Percentiles rank a stretch among this genome's conserved stretches.
Evolutionary conservation across 73 alveolate genomes (phyloP).

Genomic region (Breviolum minutum): DNA sequence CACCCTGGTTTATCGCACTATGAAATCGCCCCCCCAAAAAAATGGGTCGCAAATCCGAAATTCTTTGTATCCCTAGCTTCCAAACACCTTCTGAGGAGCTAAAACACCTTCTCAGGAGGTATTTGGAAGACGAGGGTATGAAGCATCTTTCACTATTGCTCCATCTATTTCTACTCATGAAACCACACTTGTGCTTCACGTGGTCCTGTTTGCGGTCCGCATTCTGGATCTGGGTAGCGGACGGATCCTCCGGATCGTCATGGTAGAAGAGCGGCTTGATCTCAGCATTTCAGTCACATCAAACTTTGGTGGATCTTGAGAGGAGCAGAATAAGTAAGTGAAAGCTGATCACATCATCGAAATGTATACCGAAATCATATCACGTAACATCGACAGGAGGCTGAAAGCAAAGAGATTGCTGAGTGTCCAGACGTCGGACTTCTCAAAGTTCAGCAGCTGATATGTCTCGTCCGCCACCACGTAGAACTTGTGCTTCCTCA

Average conservation of each 20-base stretch:
- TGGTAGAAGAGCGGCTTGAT: conserved; percentile 77
- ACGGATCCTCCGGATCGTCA: conserved; percentile 73
- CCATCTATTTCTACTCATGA: neutral
- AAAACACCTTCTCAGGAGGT: too few relatives aligned
- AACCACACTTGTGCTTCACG: neutral
- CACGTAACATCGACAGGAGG: neutral
- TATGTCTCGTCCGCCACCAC: conserved; percentile 82
- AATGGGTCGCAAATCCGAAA: too few relatives aligned
- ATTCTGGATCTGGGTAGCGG: too few relatives aligned
- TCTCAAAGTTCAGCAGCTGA: conserved; percentile 89
- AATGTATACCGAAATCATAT: too few relatives aligned
- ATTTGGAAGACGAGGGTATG: too few relatives aligned
- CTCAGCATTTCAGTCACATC: neutral
- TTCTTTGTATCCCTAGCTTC: too few relatives aligned
- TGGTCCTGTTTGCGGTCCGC: neutral
- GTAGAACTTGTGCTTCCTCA: conserved; percentile 73
- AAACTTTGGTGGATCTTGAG: neutral
- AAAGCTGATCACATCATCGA: too few relatives aligned
- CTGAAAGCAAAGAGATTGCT: neutral
- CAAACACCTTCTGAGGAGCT: too few relatives aligned
- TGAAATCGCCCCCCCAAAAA: too few relatives aligned
- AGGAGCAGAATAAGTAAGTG: neutral
- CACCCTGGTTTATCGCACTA: too few relatives aligned
- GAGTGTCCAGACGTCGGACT: neutral
- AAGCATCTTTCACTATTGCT: neutral